Conservation (phyloP, 768 basidiomycete species). For the Podaxis rugospora region DNA sequence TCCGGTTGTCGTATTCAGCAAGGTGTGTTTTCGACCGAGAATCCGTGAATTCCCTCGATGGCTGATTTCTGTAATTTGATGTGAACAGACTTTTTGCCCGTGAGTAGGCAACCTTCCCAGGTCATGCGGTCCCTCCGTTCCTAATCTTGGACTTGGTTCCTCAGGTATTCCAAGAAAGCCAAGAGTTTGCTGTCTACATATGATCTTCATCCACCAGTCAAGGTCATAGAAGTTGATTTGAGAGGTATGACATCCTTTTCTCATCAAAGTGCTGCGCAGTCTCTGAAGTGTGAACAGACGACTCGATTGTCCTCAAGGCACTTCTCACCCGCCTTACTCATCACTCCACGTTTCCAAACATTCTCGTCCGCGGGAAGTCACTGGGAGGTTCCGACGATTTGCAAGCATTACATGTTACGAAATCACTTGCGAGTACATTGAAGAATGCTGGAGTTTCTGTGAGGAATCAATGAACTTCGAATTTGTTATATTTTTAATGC, state of each 20-base stretch:
- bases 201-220: constrained; percentile 58
- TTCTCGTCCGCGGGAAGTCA: constrained; percentile 57
- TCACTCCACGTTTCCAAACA: constrained; percentile 72
- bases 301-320: constrained; percentile 57
- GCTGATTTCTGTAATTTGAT: not conserved
- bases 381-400: constrained; percentile 68
- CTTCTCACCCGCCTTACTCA: constrained; percentile 63
- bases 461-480: constrained; percentile 10
- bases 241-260: constrained; percentile 40
- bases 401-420: constrained; percentile 43
- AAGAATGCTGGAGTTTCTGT: constrained; percentile 42
- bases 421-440: constrained; percentile 38
- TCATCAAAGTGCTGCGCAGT: not conserved
- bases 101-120: constrained; percentile 29
- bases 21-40: constrained; percentile 39
- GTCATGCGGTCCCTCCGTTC: not conserved
- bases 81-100: constrained; percentile 67
- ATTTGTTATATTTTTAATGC: not conserved
- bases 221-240: constrained; percentile 71
- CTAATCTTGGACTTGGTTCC: not conserved
- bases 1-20: constrained; percentile 80
- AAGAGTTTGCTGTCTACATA: constrained; percentile 62
- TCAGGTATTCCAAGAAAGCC: constrained; percentile 55
- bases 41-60: not conserved
- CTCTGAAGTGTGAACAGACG: constrained; percentile 35